Evolutionary conservation across 768 basidiomycete species (phyloP).

Genomic region (Mycena olivaceomarginata): DNA sequence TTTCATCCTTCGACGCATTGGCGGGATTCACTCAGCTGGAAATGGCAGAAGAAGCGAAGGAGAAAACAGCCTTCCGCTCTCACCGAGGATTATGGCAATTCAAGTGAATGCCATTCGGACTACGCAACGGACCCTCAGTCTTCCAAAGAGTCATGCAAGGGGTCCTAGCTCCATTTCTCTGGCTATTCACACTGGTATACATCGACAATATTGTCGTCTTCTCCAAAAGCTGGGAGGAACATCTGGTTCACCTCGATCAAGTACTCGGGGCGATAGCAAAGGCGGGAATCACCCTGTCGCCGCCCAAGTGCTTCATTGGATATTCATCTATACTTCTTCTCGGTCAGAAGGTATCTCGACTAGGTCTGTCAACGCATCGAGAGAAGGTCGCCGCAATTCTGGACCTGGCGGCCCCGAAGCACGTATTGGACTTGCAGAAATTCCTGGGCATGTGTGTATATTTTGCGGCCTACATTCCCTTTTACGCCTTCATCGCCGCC

Average conservation of each 20-base stretch:
- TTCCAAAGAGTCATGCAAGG: too few species aligned
- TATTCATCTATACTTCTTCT: too few species aligned
- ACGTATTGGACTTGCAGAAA: constrained; percentile 43
- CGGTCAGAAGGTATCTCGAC: too few species aligned
- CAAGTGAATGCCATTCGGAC: too few species aligned
- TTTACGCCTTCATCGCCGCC: constrained; percentile 47
- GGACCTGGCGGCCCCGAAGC: constrained; percentile 28
- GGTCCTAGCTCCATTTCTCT: too few species aligned
- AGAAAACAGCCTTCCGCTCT: constrained; percentile 55
- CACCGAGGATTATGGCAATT: constrained; percentile 40
- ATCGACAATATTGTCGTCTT: constrained; percentile 47
- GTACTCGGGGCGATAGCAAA: constrained; percentile 43
- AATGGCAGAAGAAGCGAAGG: constrained; percentile 45
- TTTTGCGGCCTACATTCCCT: constrained; percentile 52
- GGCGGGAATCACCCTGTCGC: constrained; percentile 44
- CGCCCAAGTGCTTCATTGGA: too few species aligned
- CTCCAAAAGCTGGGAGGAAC: constrained; percentile 43
- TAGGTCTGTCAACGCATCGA: neutral
- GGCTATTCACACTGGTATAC: constrained; percentile 10
- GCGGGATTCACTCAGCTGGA: constrained; percentile 55
- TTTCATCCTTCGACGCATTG: constrained; percentile 11
- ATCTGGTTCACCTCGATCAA: constrained; percentile 43
- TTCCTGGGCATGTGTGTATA: constrained; percentile 53
- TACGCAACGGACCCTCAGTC: too few species aligned
- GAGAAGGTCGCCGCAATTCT: constrained; percentile 50